Evolutionary conservation across 2,329 filamentous ascomycete genomes (phyloP), one percentile per base, ranked within the genome.

Genomic region (Calonectria ilicicola): DNA sequence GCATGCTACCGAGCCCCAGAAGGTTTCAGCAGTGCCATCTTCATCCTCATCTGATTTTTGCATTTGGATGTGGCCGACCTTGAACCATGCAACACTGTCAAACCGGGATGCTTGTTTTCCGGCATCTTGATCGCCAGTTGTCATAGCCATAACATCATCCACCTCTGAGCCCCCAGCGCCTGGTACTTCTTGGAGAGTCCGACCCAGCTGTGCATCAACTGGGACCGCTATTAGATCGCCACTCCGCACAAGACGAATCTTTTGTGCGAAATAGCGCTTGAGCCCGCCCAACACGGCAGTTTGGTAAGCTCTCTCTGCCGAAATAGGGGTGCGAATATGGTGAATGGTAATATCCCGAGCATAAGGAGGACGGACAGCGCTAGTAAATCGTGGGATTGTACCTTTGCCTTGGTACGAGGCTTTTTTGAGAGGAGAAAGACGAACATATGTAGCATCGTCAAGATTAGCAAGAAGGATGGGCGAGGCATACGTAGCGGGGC

Each of bases 211-310:
- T 66, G 96, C 94, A 80, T 99, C 96, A 32, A 99, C 92, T 3
- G 95, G 93, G 15, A 99, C 93, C 21, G 94, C 96, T 67, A 99
- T 92, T 15, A 98, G 85, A 83, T 99, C 97, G 3, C 96, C 96
- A 47, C 91, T 92, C 80, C 95, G 95, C 46, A 98, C 91, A 15
- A 98, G 90, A 5, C 97, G 91, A 69, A 93, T 91, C 78, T 94
- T 95, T 68, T 91, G 91, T 76, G 97, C 94, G 82, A 99, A 98
- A 81, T 98, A 93, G 46, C 92, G 91, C 82, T 98, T 98, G 49
- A 99, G 84, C 0, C 95, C 95, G 21, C 94, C 93, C 77, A 98
- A 93, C 5, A 98, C 89, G 5, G 94, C 94, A 8, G 95, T 94
- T 81, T 98, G 96, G 12, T 98, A 90, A 2, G 93, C 90, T 56